phyloP scores from a whole-genome alignment of 768 basidiomycete species.

The Russula virescens region DNA sequence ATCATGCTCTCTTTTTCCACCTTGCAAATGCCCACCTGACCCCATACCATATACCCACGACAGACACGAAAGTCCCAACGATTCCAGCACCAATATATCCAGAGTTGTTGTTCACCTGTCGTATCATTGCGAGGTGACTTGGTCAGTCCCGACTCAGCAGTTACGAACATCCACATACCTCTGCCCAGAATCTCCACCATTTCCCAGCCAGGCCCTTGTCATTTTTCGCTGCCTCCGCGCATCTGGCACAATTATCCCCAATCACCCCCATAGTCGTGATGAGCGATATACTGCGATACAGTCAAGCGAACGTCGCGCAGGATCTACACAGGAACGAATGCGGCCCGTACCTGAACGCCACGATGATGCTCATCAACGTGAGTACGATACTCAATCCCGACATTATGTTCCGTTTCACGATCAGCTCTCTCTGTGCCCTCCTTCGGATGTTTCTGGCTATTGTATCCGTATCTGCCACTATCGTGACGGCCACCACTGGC shows the following conservation, averaged over 20 bases:
- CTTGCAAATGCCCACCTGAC: too few species aligned
- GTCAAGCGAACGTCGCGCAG: slow-evolving; percentile 77
- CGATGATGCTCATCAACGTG: slow-evolving; percentile 80
- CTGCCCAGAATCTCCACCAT: too few species aligned
- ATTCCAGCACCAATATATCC: slow-evolving; percentile 83
- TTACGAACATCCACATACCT: too few species aligned
- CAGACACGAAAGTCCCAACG: slow-evolving; percentile 58
- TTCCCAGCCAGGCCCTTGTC: too few species aligned
- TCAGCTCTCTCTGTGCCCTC: slow-evolving; percentile 19
- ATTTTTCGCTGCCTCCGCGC: slow-evolving; percentile 65
- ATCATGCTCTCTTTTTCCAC: neutral
- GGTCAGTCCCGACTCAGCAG: neutral
- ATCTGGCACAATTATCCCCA: slow-evolving; percentile 63
- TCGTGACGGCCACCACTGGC: neutral
- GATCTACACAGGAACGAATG: neutral
- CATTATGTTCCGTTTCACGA: slow-evolving; percentile 53
- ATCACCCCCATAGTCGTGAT: slow-evolving; percentile 85
- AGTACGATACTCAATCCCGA: slow-evolving; percentile 72
- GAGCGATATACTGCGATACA: too few species aligned
- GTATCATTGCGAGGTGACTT: too few species aligned
- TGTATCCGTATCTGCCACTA: neutral
- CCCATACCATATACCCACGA: slow-evolving; percentile 59
- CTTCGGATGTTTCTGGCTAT: slow-evolving; percentile 5
- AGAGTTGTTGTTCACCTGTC: slow-evolving; percentile 62
- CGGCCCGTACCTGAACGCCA: slow-evolving; percentile 66